phyloP scores from a whole-genome alignment of 441 rosid genomes.

The Dalechampia spathulata region DNA sequence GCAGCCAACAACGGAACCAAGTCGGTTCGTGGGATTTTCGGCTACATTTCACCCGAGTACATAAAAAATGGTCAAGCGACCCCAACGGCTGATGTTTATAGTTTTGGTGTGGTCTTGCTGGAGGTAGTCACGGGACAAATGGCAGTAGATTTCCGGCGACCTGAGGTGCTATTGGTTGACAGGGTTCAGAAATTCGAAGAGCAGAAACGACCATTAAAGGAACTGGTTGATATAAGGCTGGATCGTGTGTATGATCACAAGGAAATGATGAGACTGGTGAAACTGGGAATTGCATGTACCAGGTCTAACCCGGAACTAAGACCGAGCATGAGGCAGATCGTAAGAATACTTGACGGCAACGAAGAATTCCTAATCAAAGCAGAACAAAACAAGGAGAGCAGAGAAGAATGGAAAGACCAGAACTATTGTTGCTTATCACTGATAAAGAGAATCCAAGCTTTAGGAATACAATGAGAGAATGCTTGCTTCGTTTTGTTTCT shows the following conservation, averaged over 20 bases:
- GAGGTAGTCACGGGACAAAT: conserved; percentile 85
- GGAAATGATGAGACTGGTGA: conserved; percentile 48
- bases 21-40: conserved; percentile 84
- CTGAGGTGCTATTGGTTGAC: conserved; percentile 64
- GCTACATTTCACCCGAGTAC: conserved; percentile 93
- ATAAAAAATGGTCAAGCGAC: conserved; percentile 82
- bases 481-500: conserved; percentile 7
- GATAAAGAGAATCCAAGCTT: conserved; percentile 68
- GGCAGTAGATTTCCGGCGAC: conserved; percentile 74
- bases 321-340: conserved; percentile 77
- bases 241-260: conserved; percentile 35
- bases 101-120: conserved; percentile 81
- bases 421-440: conserved; percentile 52
- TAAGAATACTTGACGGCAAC: conserved; percentile 81
- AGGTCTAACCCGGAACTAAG: conserved; percentile 60
- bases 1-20: conserved; percentile 32
- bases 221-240: conserved; percentile 53
- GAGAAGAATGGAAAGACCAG: conserved; percentile 55
- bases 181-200: conserved; percentile 45
- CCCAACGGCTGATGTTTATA: conserved; percentile 72
- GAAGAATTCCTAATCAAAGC: conserved; percentile 35
- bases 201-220: conserved; percentile 35
- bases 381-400: conserved; percentile 39
- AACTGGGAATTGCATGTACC: conserved; percentile 77
- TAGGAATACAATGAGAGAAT: conserved; percentile 62